These are phyloP conservation scores for Gnaphalium uliginosum DNA, from an alignment of 129 eudicot genomes.

Conservation along the genomic window DNA sequence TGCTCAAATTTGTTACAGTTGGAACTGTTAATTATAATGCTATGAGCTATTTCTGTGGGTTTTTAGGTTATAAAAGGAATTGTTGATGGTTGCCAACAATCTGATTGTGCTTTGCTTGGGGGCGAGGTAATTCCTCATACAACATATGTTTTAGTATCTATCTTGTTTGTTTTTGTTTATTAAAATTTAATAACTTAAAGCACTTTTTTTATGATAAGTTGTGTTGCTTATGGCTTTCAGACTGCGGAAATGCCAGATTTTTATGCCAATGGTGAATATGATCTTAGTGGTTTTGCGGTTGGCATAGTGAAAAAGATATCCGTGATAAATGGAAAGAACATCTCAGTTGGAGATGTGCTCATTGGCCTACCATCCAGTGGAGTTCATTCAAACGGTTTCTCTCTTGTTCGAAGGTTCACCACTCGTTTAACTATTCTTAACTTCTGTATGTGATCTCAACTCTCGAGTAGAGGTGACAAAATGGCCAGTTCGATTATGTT, in stretches of 20 bases:
- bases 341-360: conserved; percentile 66
- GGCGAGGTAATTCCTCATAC: conserved; percentile 59
- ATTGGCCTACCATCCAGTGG: conserved; percentile 84
- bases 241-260: conserved; percentile 98
- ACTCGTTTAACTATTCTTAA: background rate
- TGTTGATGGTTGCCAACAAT: conserved; percentile 81
- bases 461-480: background rate
- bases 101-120: conserved; percentile 78
- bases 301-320: conserved; percentile 73
- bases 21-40: background rate
- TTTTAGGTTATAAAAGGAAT: conserved; percentile 85
- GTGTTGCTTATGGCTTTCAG: conserved; percentile 43
- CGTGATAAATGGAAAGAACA: conserved; percentile 78
- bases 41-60: background rate
- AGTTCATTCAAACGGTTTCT: conserved; percentile 83
- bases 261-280: conserved; percentile 86
- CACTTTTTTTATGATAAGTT: conserved; percentile 13
- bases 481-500: background rate
- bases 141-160: background rate
- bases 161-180: background rate
- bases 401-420: conserved; percentile 80
- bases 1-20: background rate
- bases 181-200: background rate
- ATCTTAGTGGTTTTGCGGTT: conserved; percentile 95
- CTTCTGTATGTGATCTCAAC: background rate